Evolutionary conservation across 2,329 filamentous ascomycete genomes (phyloP).

Genomic region (Xylaria arbuscula): DNA sequence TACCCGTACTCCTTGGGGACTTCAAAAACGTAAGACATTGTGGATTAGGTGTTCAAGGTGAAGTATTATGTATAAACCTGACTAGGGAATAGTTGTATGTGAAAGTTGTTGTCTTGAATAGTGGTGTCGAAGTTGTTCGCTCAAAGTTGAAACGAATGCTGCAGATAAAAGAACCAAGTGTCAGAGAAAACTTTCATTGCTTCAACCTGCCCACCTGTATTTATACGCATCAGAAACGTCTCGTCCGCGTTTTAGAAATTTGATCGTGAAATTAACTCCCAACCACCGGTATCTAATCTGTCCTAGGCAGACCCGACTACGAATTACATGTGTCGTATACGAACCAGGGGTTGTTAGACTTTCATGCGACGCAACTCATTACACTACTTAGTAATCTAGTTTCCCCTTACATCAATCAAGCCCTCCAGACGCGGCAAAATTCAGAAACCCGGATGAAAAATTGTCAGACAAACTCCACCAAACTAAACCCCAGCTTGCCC

Average conservation of each 20-base stretch:
- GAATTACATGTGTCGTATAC: background rate
- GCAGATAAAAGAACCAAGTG: background rate
- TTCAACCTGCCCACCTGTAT: slow-evolving; percentile 22
- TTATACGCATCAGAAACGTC: slow-evolving; percentile 14
- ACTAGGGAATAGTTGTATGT: background rate
- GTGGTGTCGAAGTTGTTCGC: background rate
- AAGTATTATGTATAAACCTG: background rate
- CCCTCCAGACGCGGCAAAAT: background rate
- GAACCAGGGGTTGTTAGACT: slow-evolving; percentile 12
- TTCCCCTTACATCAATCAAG: background rate
- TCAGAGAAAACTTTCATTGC: background rate
- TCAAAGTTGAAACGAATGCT: background rate
- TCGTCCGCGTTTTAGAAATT: slow-evolving; percentile 20
- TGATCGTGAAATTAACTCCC: background rate
- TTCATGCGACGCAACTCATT: slow-evolving; percentile 15
- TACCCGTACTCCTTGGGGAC: slow-evolving; percentile 65
- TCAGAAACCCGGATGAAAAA: slow-evolving; percentile 10
- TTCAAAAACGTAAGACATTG: slow-evolving; percentile 58
- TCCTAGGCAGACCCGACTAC: slow-evolving; percentile 1
- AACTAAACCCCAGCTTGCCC: background rate
- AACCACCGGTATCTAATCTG: background rate
- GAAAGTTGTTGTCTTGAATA: background rate
- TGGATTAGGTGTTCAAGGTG: slow-evolving; percentile 37
- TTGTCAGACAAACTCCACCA: slow-evolving; percentile 11
- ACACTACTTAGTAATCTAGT: slow-evolving; percentile 9